A percentile compares a stretch with the other conserved stretches of the same genome.
These are phyloP conservation scores for Colletotrichum chlorophyti DNA, from an alignment of 2,329 filamentous ascomycete species.

Conservation along the genomic window DNA sequence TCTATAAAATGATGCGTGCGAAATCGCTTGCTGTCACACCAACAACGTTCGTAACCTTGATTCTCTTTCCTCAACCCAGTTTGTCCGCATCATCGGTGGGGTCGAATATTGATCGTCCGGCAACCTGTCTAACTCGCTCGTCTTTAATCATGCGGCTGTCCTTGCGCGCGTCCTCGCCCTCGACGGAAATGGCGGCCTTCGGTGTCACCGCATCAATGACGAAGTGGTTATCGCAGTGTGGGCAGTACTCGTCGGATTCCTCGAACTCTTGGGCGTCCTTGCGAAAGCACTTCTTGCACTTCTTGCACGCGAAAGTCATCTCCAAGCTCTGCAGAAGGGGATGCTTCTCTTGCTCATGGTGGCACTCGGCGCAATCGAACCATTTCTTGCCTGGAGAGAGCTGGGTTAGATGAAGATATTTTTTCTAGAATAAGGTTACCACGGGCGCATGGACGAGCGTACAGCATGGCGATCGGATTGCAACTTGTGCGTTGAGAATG, in stretches of 20 bases:
- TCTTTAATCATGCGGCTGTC: constrained; percentile 94
- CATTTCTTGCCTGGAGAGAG: constrained; percentile 78
- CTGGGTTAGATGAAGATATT: constrained; percentile 2
- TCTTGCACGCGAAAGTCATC: constrained; percentile 97
- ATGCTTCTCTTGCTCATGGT: constrained; percentile 81
- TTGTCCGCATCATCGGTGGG: constrained; percentile 77
- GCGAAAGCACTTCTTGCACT: constrained; percentile 97
- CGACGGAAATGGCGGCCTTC: constrained; percentile 82
- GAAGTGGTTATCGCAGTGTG: constrained; percentile 98
- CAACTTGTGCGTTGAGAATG: constrained; percentile 95
- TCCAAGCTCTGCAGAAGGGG: constrained; percentile 78
- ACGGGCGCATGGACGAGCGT: constrained; percentile 42
- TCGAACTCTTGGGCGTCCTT: constrained; percentile 94
- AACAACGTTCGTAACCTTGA: constrained; percentile 11
- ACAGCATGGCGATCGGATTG: constrained; percentile 97
- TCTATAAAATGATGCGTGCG: constrained; percentile 24
- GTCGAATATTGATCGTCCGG: constrained; percentile 74
- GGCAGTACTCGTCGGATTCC: constrained; percentile 97
- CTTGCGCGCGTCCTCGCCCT: constrained; percentile 87
- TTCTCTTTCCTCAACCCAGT: constrained; percentile 64
- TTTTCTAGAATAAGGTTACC: background rate
- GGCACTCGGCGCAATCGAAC: constrained; percentile 98
- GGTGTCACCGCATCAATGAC: constrained; percentile 88
- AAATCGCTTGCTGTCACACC: constrained; percentile 24
- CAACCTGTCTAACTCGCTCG: constrained; percentile 71